A percentile compares a stretch with the other conserved stretches of the same genome.
phyloP scores from a whole-genome alignment of 768 basidiomycete genomes.

The Lentinula detonsa region DNA sequence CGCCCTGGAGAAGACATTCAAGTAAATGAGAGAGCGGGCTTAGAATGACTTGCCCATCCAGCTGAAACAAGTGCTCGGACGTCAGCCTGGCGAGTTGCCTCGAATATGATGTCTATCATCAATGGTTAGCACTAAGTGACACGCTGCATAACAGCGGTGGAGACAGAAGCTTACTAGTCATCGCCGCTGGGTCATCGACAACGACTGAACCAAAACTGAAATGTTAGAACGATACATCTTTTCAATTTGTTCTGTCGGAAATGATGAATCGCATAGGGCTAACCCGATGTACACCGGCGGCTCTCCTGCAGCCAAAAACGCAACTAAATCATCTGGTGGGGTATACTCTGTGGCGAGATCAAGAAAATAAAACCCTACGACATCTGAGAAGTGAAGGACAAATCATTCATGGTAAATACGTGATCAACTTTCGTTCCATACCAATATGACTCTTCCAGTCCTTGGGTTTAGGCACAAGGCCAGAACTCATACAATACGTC shows the following conservation, averaged over 20 bases:
- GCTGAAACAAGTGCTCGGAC: slow-evolving; percentile 58
- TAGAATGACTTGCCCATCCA: slow-evolving; percentile 42
- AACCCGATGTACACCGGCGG: slow-evolving; percentile 58
- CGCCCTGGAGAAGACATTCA: slow-evolving; percentile 28
- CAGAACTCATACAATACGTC: slow-evolving; percentile 59
- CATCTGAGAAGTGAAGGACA: slow-evolving; percentile 27
- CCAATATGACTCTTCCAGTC: slow-evolving; percentile 64
- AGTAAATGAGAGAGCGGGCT: neutral
- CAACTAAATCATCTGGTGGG: slow-evolving; percentile 39
- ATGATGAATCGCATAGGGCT: neutral
- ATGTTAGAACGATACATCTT: neutral
- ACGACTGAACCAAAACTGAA: slow-evolving; percentile 50
- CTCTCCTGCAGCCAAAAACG: slow-evolving; percentile 42
- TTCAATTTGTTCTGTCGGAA: no score
- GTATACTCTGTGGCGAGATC: slow-evolving; percentile 43
- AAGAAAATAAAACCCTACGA: slow-evolving; percentile 63
- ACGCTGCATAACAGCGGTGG: neutral
- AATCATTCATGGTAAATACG: neutral
- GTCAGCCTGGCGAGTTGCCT: slow-evolving; percentile 47
- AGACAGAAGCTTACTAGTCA: slow-evolving; percentile 32
- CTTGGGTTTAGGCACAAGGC: slow-evolving; percentile 50
- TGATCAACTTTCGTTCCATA: slow-evolving; percentile 14
- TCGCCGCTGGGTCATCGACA: slow-evolving; percentile 44
- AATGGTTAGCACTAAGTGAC: neutral
- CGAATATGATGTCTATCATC: slow-evolving; percentile 45